A percentile compares a stretch with the other conserved stretches of the same genome.
Conservation (phyloP, 495 filamentous ascomycete species). For the Zalerion maritima region DNA sequence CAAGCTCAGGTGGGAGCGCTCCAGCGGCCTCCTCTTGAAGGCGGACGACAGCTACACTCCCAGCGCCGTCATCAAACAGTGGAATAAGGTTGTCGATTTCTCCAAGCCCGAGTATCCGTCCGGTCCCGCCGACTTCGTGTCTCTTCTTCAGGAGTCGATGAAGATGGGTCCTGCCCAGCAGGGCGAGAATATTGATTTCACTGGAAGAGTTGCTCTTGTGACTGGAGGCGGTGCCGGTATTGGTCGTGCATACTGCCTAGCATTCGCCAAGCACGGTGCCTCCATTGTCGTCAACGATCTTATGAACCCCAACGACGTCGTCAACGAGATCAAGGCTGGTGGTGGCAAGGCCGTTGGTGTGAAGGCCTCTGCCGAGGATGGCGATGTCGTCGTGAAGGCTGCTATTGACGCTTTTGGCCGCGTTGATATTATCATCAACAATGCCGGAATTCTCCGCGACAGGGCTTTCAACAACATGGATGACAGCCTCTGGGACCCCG, state of each 20-base stretch:
- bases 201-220: conserved; percentile 78
- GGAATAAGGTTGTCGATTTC: conserved; percentile 80
- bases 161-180: conserved; percentile 59
- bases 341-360: conserved; percentile 87
- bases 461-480: conserved; percentile 98
- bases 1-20: conserved; percentile 90
- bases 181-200: conserved; percentile 73
- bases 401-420: conserved; percentile 91
- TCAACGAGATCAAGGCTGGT: conserved; percentile 77
- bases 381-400: conserved; percentile 78
- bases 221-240: conserved; percentile 91
- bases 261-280: conserved; percentile 81
- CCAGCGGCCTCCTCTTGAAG: conserved; percentile 82
- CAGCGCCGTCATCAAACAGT: conserved; percentile 73
- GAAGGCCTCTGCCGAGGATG: conserved; percentile 90
- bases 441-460: conserved; percentile 92
- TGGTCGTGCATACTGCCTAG: conserved; percentile 81
- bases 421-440: conserved; percentile 91
- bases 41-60: conserved; percentile 80
- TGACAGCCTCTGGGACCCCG: conserved; percentile 83
- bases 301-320: conserved; percentile 79
- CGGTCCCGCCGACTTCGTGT: conserved; percentile 82
- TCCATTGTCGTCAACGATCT: conserved; percentile 92
- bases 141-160: conserved; percentile 70
- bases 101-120: conserved; percentile 68